Percentiles rank a stretch among this genome's conserved stretches.
Evolutionary conservation across 73 alveolate species (phyloP).

Genomic region (Stentor roeselii): DNA sequence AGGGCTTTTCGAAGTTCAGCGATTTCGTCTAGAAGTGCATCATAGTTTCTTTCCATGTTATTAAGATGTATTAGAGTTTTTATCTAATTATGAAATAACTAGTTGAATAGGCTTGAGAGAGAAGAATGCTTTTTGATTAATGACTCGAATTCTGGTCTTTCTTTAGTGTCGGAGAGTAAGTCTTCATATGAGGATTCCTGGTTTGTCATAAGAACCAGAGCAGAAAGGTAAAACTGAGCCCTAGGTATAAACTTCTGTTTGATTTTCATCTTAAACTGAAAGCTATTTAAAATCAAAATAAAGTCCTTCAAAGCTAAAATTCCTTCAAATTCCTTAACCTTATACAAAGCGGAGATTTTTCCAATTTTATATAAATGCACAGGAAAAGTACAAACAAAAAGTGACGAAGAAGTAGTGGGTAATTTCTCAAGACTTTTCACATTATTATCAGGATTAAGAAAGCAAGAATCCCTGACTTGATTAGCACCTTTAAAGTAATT

Average conservation of each 20-base stretch:
- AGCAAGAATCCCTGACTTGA: not conserved
- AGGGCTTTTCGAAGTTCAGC: conserved; percentile 26
- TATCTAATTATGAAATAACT: too few species aligned
- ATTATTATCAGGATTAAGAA: not conserved
- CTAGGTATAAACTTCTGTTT: not conserved
- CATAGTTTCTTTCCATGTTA: not conserved
- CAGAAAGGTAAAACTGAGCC: not conserved
- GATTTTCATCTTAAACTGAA: not conserved
- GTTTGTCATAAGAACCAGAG: not conserved
- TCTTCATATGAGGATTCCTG: too few species aligned
- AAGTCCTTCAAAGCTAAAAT: not conserved
- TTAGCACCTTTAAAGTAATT: not conserved
- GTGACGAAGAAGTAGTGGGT: not conserved
- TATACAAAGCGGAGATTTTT: not conserved
- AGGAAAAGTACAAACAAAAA: not conserved
- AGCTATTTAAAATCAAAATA: not conserved
- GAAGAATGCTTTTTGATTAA: too few species aligned
- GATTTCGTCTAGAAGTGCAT: conserved; percentile 21
- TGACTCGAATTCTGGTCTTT: too few species aligned
- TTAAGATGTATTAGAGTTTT: not conserved
- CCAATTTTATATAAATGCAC: not conserved
- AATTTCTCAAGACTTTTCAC: too few species aligned
- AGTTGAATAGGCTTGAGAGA: too few species aligned
- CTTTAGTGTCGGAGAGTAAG: too few species aligned
- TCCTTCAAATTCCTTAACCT: not conserved